Conservation (phyloP, 208 protist species). For the Trypanosoma conorhini region DNA sequence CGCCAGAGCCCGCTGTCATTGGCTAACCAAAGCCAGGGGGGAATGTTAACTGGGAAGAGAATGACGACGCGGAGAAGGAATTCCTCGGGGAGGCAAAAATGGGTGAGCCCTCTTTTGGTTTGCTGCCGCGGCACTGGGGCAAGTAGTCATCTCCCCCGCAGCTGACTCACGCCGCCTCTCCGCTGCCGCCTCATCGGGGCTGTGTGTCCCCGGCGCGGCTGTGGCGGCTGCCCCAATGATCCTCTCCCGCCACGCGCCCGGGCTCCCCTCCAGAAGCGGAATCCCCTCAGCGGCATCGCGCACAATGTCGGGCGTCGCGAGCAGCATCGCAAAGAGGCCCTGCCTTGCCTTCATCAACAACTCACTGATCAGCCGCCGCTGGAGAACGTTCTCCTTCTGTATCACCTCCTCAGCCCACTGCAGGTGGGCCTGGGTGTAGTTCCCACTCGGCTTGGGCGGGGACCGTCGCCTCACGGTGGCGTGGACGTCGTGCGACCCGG, state of each 20-base stretch:
- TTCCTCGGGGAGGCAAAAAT: neutral
- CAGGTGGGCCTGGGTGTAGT: neutral
- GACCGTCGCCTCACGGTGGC: neutral
- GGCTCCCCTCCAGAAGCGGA: neutral
- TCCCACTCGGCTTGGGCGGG: neutral
- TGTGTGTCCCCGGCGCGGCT: neutral
- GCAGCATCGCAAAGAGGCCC: conserved; percentile 51
- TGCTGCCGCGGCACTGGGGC: neutral
- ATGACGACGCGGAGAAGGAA: neutral
- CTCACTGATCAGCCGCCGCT: conserved; percentile 38
- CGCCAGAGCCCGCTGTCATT: neutral
- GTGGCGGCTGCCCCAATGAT: neutral
- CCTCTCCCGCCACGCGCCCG: neutral
- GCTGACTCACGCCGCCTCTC: neutral
- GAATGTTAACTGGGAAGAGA: neutral
- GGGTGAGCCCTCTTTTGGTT: neutral
- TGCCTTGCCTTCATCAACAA: conserved; percentile 38
- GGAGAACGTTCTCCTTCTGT: conserved; percentile 35
- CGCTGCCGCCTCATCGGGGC: neutral
- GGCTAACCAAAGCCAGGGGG: neutral
- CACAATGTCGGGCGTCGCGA: conserved; percentile 47
- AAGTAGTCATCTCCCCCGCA: neutral
- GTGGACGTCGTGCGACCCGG: too few relatives aligned
- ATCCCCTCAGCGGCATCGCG: neutral
- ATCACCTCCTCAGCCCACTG: conserved; percentile 43